phyloP scores from a whole-genome alignment of 768 basidiomycete genomes.

The Boletus sp. region DNA sequence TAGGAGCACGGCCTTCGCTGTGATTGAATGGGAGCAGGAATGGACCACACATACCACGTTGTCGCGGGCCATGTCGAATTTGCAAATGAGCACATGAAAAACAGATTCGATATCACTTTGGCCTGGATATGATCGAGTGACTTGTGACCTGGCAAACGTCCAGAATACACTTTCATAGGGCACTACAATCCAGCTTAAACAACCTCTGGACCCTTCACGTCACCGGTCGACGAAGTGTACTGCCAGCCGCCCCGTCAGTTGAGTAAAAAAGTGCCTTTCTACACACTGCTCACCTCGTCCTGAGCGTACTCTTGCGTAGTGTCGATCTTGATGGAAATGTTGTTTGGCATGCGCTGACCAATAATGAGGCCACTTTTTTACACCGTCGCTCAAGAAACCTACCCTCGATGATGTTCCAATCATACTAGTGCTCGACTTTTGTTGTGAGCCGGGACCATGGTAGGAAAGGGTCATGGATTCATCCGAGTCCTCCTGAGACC shows the following conservation, averaged over 20 bases:
- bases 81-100: too few species aligned
- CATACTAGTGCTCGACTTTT: constrained; percentile 1
- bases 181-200: not conserved
- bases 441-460: constrained; percentile 1
- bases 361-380: not conserved
- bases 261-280: not conserved
- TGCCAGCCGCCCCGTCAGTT: not conserved
- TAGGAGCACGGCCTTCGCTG: too few species aligned
- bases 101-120: too few species aligned
- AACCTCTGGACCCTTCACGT: constrained; percentile 2
- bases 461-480: constrained; percentile 10
- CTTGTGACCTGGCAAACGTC: too few species aligned
- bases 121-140: too few species aligned
- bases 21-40: too few species aligned
- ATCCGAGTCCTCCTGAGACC: not conserved
- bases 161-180: too few species aligned
- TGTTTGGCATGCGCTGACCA: constrained; percentile 32
- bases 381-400: not conserved
- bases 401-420: constrained; percentile 4
- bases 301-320: constrained; percentile 51
- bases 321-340: constrained; percentile 59
- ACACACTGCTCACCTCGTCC: constrained; percentile 29
- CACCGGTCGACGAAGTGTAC: not conserved
- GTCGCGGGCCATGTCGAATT: too few species aligned
- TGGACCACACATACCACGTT: too few species aligned